phyloP scores from a whole-genome alignment of 2,329 filamentous ascomycete genomes.

The Pseudogymnoascus sp. region DNA sequence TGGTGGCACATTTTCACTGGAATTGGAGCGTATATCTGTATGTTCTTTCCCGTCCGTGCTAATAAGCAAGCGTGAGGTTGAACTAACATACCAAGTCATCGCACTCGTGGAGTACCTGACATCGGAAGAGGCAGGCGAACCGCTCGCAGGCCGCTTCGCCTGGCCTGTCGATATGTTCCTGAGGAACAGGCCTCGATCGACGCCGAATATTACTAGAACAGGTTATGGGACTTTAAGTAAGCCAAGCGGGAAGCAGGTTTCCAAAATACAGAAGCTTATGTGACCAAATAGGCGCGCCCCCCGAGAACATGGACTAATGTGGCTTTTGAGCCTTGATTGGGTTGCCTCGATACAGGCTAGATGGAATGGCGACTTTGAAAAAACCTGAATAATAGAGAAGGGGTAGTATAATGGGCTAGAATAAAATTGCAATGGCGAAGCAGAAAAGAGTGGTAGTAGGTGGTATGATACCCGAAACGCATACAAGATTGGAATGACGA shows the following conservation, averaged over 20 bases:
- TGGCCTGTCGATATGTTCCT: conserved; percentile 22
- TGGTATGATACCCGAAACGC: background rate
- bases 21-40: conserved; percentile 38
- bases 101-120: conserved; percentile 30
- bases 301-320: background rate
- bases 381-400: background rate
- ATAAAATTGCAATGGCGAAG: background rate
- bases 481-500: background rate
- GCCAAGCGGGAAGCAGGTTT: background rate
- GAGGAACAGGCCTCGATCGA: background rate
- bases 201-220: background rate
- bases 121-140: conserved; percentile 25
- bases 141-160: conserved; percentile 22
- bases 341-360: background rate
- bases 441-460: background rate
- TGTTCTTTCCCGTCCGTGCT: conserved; percentile 3
- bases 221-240: conserved; percentile 1
- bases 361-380: background rate
- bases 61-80: background rate
- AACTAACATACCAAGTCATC: conserved; percentile 23
- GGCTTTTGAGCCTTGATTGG: background rate
- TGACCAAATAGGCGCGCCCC: background rate
- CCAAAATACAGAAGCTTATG: background rate
- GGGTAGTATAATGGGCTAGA: background rate
- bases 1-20: conserved; percentile 59